phyloP scores from a whole-genome alignment of 2,329 filamentous ascomycete genomes.

The Fonsecaea monophora region DNA sequence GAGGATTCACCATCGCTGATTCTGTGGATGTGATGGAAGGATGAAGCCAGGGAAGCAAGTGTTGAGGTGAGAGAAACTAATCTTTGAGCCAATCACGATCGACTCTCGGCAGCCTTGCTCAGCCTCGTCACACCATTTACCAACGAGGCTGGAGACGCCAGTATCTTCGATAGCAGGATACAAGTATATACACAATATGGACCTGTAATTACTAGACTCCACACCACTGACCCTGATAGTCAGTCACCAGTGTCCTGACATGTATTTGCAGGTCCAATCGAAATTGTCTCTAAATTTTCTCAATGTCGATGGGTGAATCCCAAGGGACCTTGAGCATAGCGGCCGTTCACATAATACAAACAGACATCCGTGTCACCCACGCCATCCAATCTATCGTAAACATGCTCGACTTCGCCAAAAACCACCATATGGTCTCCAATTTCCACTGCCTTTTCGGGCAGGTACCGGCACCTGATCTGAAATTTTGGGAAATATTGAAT shows the following conservation, averaged over 20 bases:
- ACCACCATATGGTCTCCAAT: conserved; percentile 55
- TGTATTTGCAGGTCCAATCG: background rate
- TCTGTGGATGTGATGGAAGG: background rate
- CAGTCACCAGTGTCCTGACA: background rate
- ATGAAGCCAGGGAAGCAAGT: background rate
- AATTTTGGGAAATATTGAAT: background rate
- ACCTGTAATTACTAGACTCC: background rate
- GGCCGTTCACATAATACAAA: conserved; percentile 19
- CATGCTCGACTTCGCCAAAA: conserved; percentile 50
- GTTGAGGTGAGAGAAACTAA: background rate
- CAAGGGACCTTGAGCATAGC: background rate
- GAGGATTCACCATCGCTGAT: background rate
- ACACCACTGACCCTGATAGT: background rate
- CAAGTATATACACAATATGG: background rate
- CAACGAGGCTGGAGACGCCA: background rate
- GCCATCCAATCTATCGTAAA: background rate
- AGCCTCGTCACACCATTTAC: background rate
- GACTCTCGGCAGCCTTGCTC: background rate
- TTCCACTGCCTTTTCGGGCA: conserved; percentile 47
- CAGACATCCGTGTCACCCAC: conserved; percentile 7
- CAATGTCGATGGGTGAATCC: background rate
- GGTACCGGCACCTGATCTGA: conserved; percentile 38
- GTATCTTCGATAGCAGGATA: background rate
- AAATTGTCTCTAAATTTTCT: background rate
- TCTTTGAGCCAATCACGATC: conserved; percentile 9